Conservation (phyloP, 2,329 filamentous ascomycete species). For the Thermoascus crustaceus region DNA sequence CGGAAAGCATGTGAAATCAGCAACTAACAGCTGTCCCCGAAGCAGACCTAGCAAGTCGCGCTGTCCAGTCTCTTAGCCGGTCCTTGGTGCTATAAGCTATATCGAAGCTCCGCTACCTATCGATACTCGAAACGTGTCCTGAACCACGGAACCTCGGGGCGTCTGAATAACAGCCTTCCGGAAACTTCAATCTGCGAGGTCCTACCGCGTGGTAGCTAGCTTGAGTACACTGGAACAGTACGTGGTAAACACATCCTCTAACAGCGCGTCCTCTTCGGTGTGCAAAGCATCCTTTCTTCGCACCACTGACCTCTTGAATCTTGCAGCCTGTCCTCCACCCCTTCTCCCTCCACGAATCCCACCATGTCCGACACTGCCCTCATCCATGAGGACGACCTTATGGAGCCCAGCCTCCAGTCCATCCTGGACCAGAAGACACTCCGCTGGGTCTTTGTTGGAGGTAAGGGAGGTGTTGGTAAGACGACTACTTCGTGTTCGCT, state of each 20-base stretch:
- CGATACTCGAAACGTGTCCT: background rate
- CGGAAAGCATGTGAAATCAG: too few relatives aligned
- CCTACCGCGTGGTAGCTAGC: background rate
- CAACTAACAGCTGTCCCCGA: too few relatives aligned
- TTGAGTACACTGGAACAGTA: background rate
- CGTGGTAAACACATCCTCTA: background rate
- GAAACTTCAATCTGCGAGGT: conserved; percentile 23
- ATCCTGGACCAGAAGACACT: conserved; percentile 92
- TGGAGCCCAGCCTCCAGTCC: conserved; percentile 88
- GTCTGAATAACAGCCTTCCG: conserved; percentile 16
- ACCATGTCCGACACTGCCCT: conserved; percentile 36
- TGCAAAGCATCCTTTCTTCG: too few relatives aligned
- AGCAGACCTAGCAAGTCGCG: too few relatives aligned
- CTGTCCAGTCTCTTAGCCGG: too few relatives aligned
- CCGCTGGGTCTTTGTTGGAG: conserved; percentile 98
- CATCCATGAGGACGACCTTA: conserved; percentile 54
- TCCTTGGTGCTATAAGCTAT: too few relatives aligned
- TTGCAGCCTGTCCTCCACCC: too few relatives aligned
- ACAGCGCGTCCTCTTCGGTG: background rate
- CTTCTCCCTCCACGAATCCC: conserved; percentile 4
- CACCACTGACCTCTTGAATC: background rate
- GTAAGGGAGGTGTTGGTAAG: conserved; percentile 97
- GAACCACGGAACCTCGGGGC: background rate
- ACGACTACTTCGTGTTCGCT: conserved; percentile 99
- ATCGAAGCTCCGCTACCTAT: too few relatives aligned